Evolutionary conservation across 2,329 filamentous ascomycete genomes (phyloP).

Genomic region (Hymenoscyphus repandus): DNA sequence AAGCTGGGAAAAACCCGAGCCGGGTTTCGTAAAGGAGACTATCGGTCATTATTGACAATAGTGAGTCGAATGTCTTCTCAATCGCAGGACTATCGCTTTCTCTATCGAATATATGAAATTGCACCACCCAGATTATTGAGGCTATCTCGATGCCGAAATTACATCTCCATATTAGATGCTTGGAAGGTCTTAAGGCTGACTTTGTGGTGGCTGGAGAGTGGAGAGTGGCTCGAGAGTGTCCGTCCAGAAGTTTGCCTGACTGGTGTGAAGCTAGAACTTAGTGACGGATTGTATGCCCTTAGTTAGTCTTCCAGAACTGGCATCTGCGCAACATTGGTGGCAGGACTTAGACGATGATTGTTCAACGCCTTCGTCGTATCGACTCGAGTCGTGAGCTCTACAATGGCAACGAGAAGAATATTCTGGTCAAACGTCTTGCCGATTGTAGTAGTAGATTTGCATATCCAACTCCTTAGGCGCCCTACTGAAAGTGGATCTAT

Average conservation of each 20-base stretch:
- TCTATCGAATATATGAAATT: not conserved
- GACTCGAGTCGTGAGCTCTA: too few species aligned
- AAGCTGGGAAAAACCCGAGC: too few species aligned
- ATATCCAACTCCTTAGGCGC: too few species aligned
- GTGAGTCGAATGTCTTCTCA: not conserved
- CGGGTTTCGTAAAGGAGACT: not conserved
- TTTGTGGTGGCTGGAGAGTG: not conserved
- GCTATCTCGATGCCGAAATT: not conserved
- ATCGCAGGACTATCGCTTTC: not conserved
- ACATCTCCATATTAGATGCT: not conserved
- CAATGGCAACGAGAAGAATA: too few species aligned
- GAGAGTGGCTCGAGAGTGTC: not conserved
- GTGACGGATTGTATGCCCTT: not conserved
- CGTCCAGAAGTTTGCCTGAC: not conserved
- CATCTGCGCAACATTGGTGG: not conserved
- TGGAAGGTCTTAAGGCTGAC: not conserved
- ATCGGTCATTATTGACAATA: not conserved
- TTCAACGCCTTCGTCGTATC: not conserved
- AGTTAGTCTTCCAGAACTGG: not conserved
- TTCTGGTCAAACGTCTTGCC: too few species aligned
- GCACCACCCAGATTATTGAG: not conserved
- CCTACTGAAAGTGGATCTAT: too few species aligned
- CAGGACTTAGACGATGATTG: not conserved
- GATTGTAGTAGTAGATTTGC: too few species aligned
- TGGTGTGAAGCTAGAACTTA: not conserved